Evolutionary conservation across 495 filamentous ascomycete genomes (phyloP).

Genomic region (Aspergillus ellipticus): DNA sequence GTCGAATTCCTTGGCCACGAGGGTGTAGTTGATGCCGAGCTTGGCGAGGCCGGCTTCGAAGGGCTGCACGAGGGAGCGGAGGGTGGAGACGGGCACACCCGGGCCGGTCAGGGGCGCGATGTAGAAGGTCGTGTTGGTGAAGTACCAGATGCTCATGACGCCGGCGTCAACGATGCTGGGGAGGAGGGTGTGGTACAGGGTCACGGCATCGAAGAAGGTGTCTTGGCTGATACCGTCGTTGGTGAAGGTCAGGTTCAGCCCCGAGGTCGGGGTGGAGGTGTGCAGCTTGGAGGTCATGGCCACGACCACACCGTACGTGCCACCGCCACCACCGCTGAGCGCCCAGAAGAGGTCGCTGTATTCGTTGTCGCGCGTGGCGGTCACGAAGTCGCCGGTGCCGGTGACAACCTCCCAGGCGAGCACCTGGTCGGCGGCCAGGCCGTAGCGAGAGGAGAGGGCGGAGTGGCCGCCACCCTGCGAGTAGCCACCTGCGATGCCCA

Average conservation of each 20-base stretch:
- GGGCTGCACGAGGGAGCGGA: conserved; percentile 27
- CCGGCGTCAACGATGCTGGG: conserved; percentile 49
- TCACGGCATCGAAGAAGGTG: conserved; percentile 41
- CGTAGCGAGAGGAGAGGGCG: conserved; percentile 18
- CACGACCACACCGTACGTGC: conserved; percentile 43
- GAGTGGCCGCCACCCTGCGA: conserved; percentile 42
- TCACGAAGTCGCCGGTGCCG: conserved; percentile 49
- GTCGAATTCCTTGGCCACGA: conserved; percentile 28
- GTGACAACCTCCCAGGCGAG: conserved; percentile 51
- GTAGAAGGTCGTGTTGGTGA: conserved; percentile 44
- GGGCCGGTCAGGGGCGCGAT: conserved; percentile 41
- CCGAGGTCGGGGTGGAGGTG: conserved; percentile 34
- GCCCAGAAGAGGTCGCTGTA: conserved; percentile 61
- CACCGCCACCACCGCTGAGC: conserved; percentile 35
- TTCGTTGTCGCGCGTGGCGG: conserved; percentile 46
- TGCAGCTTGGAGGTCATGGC: conserved; percentile 25
- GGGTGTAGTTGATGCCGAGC: conserved; percentile 28
- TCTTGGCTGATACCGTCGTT: conserved; percentile 31
- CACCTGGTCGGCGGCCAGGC: conserved; percentile 42
- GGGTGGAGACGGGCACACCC: conserved; percentile 24
- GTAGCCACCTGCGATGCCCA: conserved; percentile 42
- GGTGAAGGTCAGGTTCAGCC: conserved; percentile 32
- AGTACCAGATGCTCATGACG: conserved; percentile 49
- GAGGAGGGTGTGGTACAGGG: conserved; percentile 38
- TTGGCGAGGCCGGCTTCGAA: conserved; percentile 24